Conservation (phyloP, 2,329 filamentous ascomycete genomes). For the Phyllachora maydis region DNA sequence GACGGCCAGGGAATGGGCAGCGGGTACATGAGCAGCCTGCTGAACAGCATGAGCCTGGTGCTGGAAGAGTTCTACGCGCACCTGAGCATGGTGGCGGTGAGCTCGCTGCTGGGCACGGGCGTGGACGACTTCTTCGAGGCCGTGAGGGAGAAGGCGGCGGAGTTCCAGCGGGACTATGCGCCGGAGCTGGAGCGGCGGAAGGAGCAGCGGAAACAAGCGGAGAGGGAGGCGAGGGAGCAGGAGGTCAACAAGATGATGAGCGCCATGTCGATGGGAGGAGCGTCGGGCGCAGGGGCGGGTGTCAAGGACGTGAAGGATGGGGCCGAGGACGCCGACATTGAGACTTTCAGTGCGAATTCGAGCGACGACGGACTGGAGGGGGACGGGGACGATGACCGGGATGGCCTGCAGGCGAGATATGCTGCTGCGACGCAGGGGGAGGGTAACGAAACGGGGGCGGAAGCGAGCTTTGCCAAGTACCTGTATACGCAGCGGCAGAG, state of each 20-base stretch:
- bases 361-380: background rate
- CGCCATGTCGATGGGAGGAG: slow-evolving; percentile 46
- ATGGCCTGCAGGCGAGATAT: slow-evolving; percentile 57
- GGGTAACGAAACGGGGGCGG: slow-evolving; percentile 24
- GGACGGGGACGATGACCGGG: slow-evolving; percentile 37
- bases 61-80: slow-evolving; percentile 95
- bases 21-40: slow-evolving; percentile 86
- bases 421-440: slow-evolving; percentile 49
- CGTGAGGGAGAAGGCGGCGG: slow-evolving; percentile 66
- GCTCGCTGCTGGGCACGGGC: slow-evolving; percentile 77
- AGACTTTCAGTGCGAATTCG: slow-evolving; percentile 11
- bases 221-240: slow-evolving; percentile 49
- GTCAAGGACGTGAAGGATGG: slow-evolving; percentile 26
- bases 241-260: slow-evolving; percentile 89
- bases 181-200: slow-evolving; percentile 71
- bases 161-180: slow-evolving; percentile 80
- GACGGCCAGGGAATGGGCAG: slow-evolving; percentile 46
- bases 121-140: slow-evolving; percentile 87
- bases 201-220: slow-evolving; percentile 55
- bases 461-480: slow-evolving; percentile 43
- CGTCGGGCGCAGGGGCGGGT: slow-evolving; percentile 7
- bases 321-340: slow-evolving; percentile 36
- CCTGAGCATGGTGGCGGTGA: slow-evolving; percentile 80
- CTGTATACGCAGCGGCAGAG: slow-evolving; percentile 21
- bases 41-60: slow-evolving; percentile 97